phyloP scores from a whole-genome alignment of 1,284 basidiomycete species.

The Leccinum subrobustum region DNA sequence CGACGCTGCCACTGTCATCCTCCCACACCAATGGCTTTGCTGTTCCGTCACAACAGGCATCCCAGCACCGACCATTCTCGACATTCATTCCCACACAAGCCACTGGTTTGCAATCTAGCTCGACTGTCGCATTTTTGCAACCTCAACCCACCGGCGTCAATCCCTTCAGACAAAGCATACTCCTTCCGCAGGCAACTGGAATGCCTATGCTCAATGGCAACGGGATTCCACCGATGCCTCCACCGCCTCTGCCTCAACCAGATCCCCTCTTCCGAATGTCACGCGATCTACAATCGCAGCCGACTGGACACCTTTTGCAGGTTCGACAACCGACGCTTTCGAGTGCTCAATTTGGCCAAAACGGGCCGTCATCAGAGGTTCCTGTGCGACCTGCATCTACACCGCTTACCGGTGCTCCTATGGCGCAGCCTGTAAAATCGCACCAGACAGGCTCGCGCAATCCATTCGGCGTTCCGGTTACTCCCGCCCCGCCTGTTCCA shows the following conservation, averaged over 20 bases:
- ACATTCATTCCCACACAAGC: conserved; percentile 49
- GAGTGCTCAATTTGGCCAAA: conserved; percentile 14
- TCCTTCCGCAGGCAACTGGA: conserved; percentile 70
- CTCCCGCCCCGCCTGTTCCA: conserved; percentile 67
- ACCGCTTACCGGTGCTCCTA: conserved; percentile 50
- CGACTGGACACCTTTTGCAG: conserved; percentile 5
- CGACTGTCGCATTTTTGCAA: conserved; percentile 39
- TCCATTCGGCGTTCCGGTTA: conserved; percentile 83
- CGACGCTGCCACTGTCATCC: conserved; percentile 8
- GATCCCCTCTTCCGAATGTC: conserved; percentile 14
- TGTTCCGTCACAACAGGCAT: conserved; percentile 32
- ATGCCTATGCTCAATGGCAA: conserved; percentile 68
- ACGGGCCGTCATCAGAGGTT: conserved; percentile 23
- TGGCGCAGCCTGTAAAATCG: conserved; percentile 66
- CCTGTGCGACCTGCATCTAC: conserved; percentile 69
- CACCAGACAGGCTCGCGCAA: conserved; percentile 95
- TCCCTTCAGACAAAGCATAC: conserved; percentile 34
- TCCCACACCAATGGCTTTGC: conserved; percentile 47
- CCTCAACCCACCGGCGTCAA: conserved; percentile 42
- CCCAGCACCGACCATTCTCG: conserved; percentile 56
- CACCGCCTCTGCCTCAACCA: conserved; percentile 8
- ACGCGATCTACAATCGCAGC: conserved; percentile 10
- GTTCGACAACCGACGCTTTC: conserved; percentile 7
- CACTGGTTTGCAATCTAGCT: conserved; percentile 18
- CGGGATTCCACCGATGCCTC: conserved; percentile 37